These are phyloP conservation scores for Santalum album DNA, from an alignment of 164 flowering plant species.

Conservation along the genomic window DNA sequence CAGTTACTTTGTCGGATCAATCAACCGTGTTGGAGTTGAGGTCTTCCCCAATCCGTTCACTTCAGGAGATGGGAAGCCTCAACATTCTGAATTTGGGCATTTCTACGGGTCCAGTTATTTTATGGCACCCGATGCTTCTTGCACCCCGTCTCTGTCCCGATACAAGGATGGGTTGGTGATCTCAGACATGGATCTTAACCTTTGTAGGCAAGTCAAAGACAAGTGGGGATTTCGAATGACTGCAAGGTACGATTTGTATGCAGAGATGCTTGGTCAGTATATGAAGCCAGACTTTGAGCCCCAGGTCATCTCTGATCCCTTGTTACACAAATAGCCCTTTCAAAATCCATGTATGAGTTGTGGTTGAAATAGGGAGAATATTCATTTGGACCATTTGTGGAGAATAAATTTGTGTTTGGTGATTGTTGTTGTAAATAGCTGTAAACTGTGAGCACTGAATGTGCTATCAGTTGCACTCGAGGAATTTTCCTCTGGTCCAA, in stretches of 20 bases:
- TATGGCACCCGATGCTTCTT: slow-evolving; percentile 93
- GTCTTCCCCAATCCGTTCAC: slow-evolving; percentile 89
- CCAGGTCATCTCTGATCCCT: slow-evolving; percentile 75
- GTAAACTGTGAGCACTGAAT: too few species aligned
- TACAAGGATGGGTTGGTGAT: slow-evolving; percentile 70
- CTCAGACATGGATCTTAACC: slow-evolving; percentile 92
- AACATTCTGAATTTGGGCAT: slow-evolving; percentile 86
- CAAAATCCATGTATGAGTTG: slow-evolving; percentile 9
- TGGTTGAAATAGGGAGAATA: too few species aligned
- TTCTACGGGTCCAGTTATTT: slow-evolving; percentile 93
- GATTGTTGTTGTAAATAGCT: too few species aligned
- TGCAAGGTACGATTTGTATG: slow-evolving; percentile 74
- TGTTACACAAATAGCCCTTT: slow-evolving; percentile 36
- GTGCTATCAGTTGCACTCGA: too few species aligned
- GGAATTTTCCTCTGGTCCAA: too few species aligned
- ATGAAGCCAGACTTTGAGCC: slow-evolving; percentile 81
- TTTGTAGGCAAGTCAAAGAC: slow-evolving; percentile 90
- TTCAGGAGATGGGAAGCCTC: slow-evolving; percentile 94
- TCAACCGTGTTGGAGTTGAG: slow-evolving; percentile 95
- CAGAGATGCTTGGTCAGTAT: slow-evolving; percentile 51
- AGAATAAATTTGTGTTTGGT: too few species aligned
- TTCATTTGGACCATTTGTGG: too few species aligned
- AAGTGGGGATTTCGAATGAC: slow-evolving; percentile 99
- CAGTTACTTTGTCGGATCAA: slow-evolving; percentile 86
- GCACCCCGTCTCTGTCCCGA: slow-evolving; percentile 85